Base-by-base conservation (phyloP, 306 rosid genomes). In the Gillenia trifoliata region DNA sequence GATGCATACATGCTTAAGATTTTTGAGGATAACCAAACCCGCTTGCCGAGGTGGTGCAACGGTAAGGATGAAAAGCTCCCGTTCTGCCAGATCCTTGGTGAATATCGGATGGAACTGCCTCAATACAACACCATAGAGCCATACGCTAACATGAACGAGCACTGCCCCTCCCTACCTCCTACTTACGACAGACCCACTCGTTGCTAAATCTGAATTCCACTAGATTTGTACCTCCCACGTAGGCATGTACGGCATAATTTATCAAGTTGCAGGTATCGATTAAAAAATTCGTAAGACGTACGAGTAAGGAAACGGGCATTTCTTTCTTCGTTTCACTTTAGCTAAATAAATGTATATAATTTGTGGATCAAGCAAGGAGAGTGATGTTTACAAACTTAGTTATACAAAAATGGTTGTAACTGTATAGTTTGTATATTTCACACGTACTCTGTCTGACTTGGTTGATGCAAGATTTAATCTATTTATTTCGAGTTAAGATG, bases 1-100 rank as follows among this genome's bases (percentile, higher is more conserved):
- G 97, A 93, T 75, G 98, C 98, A 8, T 93, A 91, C 80, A 87
- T 88, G 94, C 92, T 93, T 19, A 91, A 82, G 80, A 79, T 91
- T 72, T 94, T 90, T 38, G 95, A 94, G 78, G 83, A 90, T 75
- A 94, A 94, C 79, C 93, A 85, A 76, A 89, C 92, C 50, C 89
- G 91, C 11, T 63, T 93, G 68, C 98, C 98, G 49, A 86, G 75
- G 75, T 93, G 98, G 97, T 93, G 98, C 84, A 85, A 88, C 74
- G 65, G 81, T 33, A 91, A 85, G 81, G 84, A 71, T 22, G 89
- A 87, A 72, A 69, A 40, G 64, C 88, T 87, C 65, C 95, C 93
- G 2, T 94, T 94, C 83, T 94, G 98, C 92, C 97, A 94, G 88
- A 88, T 94, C 89, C 97, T 94, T 41, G 98, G 98, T 47, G 96